These are phyloP conservation scores for Xylariomycetidae sp. DNA, from an alignment of 2,329 filamentous ascomycete species.

Conservation along the genomic window DNA sequence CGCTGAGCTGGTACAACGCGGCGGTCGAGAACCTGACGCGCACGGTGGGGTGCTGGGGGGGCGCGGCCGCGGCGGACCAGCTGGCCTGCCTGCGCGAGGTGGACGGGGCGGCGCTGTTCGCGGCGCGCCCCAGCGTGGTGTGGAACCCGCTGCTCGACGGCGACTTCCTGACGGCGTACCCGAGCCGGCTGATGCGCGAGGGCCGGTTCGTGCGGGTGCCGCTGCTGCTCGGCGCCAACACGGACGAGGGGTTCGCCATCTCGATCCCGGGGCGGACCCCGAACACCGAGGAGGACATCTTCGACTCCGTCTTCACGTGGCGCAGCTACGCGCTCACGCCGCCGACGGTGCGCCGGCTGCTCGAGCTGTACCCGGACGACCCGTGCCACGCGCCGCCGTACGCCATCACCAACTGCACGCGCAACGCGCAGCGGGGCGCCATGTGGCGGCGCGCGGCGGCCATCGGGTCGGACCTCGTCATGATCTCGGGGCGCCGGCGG, in stretches of 20 bases:
- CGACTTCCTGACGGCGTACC: conserved; percentile 41
- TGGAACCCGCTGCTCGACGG: conserved; percentile 44
- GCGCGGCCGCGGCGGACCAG: conserved; percentile 21
- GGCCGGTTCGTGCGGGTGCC: conserved; percentile 40
- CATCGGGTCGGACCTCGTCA: conserved; percentile 44
- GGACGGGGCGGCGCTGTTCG: conserved; percentile 27
- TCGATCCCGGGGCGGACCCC: conserved; percentile 19
- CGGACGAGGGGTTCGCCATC: conserved; percentile 43
- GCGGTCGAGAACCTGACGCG: conserved; percentile 31
- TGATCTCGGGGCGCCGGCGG: conserved; percentile 41
- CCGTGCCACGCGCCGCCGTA: conserved; percentile 42
- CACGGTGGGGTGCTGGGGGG: conserved; percentile 29
- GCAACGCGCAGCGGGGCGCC: conserved; percentile 27
- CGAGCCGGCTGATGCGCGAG: conserved; percentile 38
- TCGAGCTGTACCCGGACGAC: conserved; percentile 44
- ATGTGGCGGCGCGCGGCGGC: conserved; percentile 41
- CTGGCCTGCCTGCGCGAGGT: conserved; percentile 33
- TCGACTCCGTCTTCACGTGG: conserved; percentile 36
- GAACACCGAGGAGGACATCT: conserved; percentile 39
- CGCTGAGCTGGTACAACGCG: conserved; percentile 29
- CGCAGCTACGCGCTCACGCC: conserved; percentile 41
- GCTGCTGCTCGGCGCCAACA: conserved; percentile 43
- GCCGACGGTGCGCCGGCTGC: conserved; percentile 35
- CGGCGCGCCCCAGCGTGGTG: conserved; percentile 30
- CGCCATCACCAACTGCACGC: conserved; percentile 32